Percentiles rank a stretch among this genome's conserved stretches.
Evolutionary conservation across 257 asterid genomes (phyloP).

Genomic region (Solanum ahanhuiri): DNA sequence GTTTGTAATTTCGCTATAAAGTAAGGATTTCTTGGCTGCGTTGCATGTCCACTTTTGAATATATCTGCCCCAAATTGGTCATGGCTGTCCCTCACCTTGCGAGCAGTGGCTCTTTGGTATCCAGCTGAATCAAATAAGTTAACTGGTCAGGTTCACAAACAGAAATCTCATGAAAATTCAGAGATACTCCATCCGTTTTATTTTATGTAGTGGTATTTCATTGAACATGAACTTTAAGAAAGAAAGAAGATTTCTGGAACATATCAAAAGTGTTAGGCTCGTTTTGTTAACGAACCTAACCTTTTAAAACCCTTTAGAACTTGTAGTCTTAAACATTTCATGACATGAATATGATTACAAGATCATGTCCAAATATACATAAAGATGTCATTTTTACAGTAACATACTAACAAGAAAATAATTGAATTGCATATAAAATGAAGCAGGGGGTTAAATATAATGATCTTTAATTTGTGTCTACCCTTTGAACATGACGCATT

Average conservation of each 20-base stretch:
- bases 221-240: not conserved
- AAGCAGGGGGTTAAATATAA: not conserved
- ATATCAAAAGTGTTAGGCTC: not conserved
- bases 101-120: not conserved
- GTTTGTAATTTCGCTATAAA: not conserved
- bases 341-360: not conserved
- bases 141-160: not conserved
- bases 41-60: not conserved
- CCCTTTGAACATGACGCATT: not conserved
- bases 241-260: not conserved
- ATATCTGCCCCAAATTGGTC: not conserved
- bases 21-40: slow-evolving; percentile 2
- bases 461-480: not conserved
- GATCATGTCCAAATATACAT: not conserved
- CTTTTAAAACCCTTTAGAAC: too few relatives aligned
- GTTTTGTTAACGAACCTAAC: not conserved
- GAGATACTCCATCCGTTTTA: not conserved
- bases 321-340: not conserved
- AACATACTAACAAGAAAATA: not conserved
- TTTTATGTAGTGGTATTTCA: not conserved
- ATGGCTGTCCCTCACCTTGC: not conserved
- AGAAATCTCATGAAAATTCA: not conserved
- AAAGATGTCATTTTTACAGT: not conserved
- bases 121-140: not conserved
- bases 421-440: not conserved